Conservation (phyloP, 306 rosid species). For the Vigna angularis region DNA sequence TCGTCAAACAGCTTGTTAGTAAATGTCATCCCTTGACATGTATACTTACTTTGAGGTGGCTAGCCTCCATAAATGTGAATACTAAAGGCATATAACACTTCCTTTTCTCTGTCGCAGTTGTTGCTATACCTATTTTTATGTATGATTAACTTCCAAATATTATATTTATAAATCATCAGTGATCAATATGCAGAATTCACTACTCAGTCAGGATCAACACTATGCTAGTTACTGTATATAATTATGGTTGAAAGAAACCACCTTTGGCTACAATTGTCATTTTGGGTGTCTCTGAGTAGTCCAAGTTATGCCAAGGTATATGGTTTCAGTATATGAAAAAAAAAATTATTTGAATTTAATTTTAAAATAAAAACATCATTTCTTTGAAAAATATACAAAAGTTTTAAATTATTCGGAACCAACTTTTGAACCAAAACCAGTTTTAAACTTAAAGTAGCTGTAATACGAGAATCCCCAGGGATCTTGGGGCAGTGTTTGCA, state of each 20-base stretch:
- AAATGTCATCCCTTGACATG: slow-evolving; percentile 62
- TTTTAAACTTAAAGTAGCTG: neutral
- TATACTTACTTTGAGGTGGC: slow-evolving; percentile 3
- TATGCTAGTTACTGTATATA: slow-evolving; percentile 11
- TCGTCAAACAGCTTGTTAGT: slow-evolving; percentile 89
- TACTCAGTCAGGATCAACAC: slow-evolving; percentile 33
- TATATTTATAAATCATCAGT: slow-evolving; percentile 34
- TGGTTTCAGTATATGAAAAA: neutral
- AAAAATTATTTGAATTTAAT: neutral
- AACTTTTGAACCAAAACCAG: neutral
- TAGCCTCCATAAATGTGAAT: slow-evolving; percentile 45
- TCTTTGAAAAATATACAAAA: neutral
- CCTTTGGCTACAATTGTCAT: slow-evolving; percentile 3
- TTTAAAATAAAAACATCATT: neutral
- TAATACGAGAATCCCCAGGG: neutral
- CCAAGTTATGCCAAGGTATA: neutral
- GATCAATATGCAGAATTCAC: slow-evolving; percentile 27
- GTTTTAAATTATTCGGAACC: neutral
- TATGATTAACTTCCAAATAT: slow-evolving; percentile 23
- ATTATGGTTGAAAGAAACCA: slow-evolving; percentile 15
- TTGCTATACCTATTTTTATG: slow-evolving; percentile 33
- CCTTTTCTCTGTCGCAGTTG: slow-evolving; percentile 5
- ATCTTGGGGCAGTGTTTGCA: neutral
- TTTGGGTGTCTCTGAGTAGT: neutral
- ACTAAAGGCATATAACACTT: slow-evolving; percentile 29